phyloP scores from a whole-genome alignment of 2,329 filamentous ascomycete genomes.

The Aspergillus fischeri region DNA sequence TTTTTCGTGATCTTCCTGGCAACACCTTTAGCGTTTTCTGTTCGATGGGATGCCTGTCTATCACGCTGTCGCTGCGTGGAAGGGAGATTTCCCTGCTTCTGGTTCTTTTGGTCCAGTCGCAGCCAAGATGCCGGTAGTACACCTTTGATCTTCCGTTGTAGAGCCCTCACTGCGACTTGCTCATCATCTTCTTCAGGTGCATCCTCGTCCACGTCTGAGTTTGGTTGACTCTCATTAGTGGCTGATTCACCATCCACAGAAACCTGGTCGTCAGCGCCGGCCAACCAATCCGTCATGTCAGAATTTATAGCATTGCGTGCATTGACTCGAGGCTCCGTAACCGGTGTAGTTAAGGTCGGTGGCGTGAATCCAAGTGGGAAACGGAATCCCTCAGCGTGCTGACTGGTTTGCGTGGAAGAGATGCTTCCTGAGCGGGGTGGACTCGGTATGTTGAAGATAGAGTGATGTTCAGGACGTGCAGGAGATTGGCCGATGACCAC shows the following conservation, averaged over 20 bases:
- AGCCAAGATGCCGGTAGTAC: constrained; percentile 49
- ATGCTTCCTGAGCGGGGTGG: constrained; percentile 37
- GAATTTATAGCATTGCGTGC: constrained; percentile 15
- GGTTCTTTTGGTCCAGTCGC: constrained; percentile 37
- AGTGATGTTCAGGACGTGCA: constrained; percentile 2
- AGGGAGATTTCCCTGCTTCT: constrained; percentile 19
- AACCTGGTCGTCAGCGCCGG: constrained; percentile 11
- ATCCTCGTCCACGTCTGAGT: constrained; percentile 12
- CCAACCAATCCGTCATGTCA: constrained; percentile 11
- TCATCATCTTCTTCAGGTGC: constrained; percentile 12
- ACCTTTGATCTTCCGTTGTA: constrained; percentile 43
- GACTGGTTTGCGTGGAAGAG: constrained; percentile 22
- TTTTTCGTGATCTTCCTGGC: constrained; percentile 30
- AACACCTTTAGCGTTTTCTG: constrained; percentile 30
- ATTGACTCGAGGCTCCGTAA: constrained; percentile 18
- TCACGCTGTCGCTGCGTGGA: constrained; percentile 18
- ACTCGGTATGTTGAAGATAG: constrained; percentile 35
- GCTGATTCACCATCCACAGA: constrained; percentile 12
- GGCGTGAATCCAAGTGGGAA: constrained; percentile 35
- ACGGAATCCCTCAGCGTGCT: constrained; percentile 27
- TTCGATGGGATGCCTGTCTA: constrained; percentile 12
- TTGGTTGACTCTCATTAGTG: constrained; percentile 12
- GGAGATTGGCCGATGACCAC: constrained; percentile 25
- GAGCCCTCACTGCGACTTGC: constrained; percentile 26
- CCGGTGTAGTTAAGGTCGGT: constrained; percentile 21